A percentile compares a stretch with the other conserved stretches of the same genome.
Conservation (phyloP, 441 rosid species). For the Gossypium trilobum region DNA sequence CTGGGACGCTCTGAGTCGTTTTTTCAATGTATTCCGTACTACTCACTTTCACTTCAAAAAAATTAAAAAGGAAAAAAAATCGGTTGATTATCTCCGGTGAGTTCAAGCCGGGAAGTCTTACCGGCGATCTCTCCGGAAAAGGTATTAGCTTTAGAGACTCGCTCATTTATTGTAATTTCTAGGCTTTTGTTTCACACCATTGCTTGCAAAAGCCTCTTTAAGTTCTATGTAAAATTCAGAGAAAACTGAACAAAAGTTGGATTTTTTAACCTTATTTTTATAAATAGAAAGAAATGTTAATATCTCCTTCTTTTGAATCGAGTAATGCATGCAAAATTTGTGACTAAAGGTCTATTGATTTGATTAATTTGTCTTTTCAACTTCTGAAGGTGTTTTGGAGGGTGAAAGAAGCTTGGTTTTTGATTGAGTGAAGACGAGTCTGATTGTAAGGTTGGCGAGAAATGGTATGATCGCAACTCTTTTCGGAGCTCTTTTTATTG, state of each 20-base stretch:
- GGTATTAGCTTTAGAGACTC: conserved; percentile 17
- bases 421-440: not conserved
- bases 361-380: conserved; percentile 8
- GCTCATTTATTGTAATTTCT: conserved; percentile 5
- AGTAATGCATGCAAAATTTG: conserved; percentile 9
- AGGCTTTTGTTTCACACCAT: conserved; percentile 2
- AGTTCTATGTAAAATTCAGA: not conserved
- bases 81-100: conserved; percentile 7
- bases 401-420: not conserved
- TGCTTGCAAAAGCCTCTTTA: not conserved
- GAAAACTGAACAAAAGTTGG: not conserved
- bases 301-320: not conserved
- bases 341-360: conserved; percentile 15
- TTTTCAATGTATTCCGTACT: not conserved
- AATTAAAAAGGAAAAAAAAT: not conserved
- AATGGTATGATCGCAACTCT: conserved; percentile 19
- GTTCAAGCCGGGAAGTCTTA: conserved; percentile 15
- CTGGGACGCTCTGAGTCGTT: not conserved
- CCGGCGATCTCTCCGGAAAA: conserved; percentile 24
- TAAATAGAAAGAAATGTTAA: not conserved
- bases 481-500: not conserved
- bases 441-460: not conserved
- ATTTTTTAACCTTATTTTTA: not conserved
- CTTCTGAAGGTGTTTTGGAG: not conserved
- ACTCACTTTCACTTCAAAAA: not conserved